Percentiles rank a stretch among this genome's conserved stretches.
These are phyloP conservation scores for Dothistroma septosporum DNA, from an alignment of 2,329 filamentous ascomycete species.

Conservation along the genomic window DNA sequence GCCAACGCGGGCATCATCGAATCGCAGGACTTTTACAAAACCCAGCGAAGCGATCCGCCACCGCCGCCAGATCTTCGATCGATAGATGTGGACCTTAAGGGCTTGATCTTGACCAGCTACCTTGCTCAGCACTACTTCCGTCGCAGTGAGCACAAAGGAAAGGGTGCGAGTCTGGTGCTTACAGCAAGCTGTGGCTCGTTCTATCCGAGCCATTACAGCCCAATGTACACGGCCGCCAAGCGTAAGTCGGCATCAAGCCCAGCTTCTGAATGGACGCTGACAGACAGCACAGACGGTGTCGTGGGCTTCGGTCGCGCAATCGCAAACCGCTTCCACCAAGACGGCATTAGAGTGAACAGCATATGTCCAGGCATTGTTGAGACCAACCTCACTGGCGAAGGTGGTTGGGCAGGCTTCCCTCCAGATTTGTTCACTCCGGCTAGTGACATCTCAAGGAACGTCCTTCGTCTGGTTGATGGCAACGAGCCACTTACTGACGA, in stretches of 20 bases:
- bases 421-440: slow-evolving; percentile 35
- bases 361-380: slow-evolving; percentile 39
- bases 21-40: slow-evolving; percentile 40
- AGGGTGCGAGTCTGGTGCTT: slow-evolving; percentile 10
- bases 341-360: slow-evolving; percentile 40
- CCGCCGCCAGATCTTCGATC: slow-evolving; percentile 34
- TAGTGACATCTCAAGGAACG: slow-evolving; percentile 29
- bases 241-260: not conserved
- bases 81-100: slow-evolving; percentile 40
- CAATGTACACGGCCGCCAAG: slow-evolving; percentile 41
- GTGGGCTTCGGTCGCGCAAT: slow-evolving; percentile 41
- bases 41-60: slow-evolving; percentile 24
- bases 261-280: not conserved
- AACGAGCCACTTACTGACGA: slow-evolving; percentile 16
- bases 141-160: slow-evolving; percentile 8
- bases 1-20: slow-evolving; percentile 49
- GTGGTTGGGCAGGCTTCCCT: slow-evolving; percentile 37
- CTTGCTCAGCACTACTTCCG: slow-evolving; percentile 39
- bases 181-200: slow-evolving; percentile 15
- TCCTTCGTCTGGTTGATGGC: slow-evolving; percentile 32
- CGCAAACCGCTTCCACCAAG: slow-evolving; percentile 32
- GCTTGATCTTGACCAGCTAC: slow-evolving; percentile 37
- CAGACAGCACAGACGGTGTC: slow-evolving; percentile 29
- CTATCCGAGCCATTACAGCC: slow-evolving; percentile 28
- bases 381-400: slow-evolving; percentile 35